phyloP scores from a whole-genome alignment of 1,139 yeast genomes.

The Meyerozyma athensensis region DNA sequence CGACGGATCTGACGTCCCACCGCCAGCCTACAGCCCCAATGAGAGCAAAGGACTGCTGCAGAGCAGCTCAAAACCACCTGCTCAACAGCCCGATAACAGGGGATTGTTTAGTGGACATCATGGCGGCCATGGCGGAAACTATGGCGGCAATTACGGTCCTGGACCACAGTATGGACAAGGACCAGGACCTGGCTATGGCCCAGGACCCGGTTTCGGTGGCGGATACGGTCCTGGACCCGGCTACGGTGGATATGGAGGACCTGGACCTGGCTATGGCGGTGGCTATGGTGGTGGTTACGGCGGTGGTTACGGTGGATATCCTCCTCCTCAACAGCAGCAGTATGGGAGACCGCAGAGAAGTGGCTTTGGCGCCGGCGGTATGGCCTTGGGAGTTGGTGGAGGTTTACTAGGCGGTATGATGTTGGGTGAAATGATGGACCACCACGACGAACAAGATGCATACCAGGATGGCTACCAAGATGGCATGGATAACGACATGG shows the following conservation, averaged over 20 bases:
- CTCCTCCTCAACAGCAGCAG: conserved; percentile 18
- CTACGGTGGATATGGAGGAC: neutral
- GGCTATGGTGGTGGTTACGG: conserved; percentile 11
- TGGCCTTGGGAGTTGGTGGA: conserved; percentile 74
- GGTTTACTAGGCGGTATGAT: conserved; percentile 76
- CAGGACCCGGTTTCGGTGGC: neutral
- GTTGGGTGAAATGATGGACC: conserved; percentile 39
- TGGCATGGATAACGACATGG: conserved; percentile 24
- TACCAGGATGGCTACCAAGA: conserved; percentile 31
- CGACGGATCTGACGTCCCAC: conserved; percentile 23
- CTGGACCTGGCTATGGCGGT: too few species aligned
- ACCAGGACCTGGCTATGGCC: neutral
- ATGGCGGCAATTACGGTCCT: neutral
- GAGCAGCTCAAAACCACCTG: conserved; percentile 12
- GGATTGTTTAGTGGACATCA: conserved; percentile 6
- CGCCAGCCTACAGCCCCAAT: conserved; percentile 32
- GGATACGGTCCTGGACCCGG: conserved; percentile 1
- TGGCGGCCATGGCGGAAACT: conserved; percentile 7
- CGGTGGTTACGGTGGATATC: conserved; percentile 16
- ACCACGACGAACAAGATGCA: conserved; percentile 23
- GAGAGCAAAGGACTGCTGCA: conserved; percentile 12
- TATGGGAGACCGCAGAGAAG: conserved; percentile 11
- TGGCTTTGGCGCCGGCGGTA: conserved; percentile 39
- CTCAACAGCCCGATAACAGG: conserved; percentile 10
- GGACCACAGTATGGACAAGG: neutral